These are phyloP conservation scores for Fusarium kyushuense DNA, from an alignment of 2,329 filamentous ascomycete species.

Conservation along the genomic window DNA sequence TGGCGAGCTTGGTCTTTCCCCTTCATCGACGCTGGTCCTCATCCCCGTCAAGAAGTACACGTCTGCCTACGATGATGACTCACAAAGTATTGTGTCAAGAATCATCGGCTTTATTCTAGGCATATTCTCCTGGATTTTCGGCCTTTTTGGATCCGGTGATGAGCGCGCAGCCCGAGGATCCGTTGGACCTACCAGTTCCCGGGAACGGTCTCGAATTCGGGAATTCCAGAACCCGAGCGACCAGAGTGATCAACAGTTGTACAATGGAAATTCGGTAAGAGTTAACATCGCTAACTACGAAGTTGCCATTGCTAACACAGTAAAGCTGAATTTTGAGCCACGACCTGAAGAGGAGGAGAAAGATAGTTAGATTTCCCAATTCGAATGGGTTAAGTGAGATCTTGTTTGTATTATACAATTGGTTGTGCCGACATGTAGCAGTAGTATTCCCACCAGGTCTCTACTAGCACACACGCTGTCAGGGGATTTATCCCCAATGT, in stretches of 20 bases:
- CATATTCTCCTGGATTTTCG: constrained; percentile 54
- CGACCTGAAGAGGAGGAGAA: constrained; percentile 69
- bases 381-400: constrained; percentile 48
- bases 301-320: constrained; percentile 50
- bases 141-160: constrained; percentile 49
- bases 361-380: constrained; percentile 33
- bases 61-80: constrained; percentile 56
- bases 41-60: constrained; percentile 71
- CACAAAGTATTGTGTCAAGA: constrained; percentile 45
- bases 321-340: constrained; percentile 76
- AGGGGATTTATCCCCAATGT: constrained; percentile 36
- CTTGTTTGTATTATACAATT: constrained; percentile 49
- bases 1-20: constrained; percentile 76
- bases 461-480: constrained; percentile 42
- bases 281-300: not conserved
- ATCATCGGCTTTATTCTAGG: constrained; percentile 50
- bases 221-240: constrained; percentile 62
- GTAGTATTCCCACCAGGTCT: constrained; percentile 38
- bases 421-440: constrained; percentile 44
- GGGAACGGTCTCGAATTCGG: constrained; percentile 45
- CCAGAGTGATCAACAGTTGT: constrained; percentile 76
- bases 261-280: constrained; percentile 90
- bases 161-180: constrained; percentile 9
- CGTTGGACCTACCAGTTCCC: constrained; percentile 22
- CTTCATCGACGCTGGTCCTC: constrained; percentile 85